Conservation (phyloP, 495 filamentous ascomycete genomes). For the Cercophora newfieldiana region DNA sequence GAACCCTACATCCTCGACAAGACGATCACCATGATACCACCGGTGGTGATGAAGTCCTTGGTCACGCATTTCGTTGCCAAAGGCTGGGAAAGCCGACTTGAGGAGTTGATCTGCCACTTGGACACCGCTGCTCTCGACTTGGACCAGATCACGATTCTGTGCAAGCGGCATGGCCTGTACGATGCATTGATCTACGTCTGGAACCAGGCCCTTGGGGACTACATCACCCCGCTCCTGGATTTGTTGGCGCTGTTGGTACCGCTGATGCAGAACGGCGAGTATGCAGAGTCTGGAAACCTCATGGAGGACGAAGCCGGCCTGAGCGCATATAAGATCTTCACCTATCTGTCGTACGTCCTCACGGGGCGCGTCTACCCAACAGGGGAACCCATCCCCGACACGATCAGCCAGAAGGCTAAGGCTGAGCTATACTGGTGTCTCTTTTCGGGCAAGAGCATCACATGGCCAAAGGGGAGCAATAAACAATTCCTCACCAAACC, state of each 20-base stretch:
- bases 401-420: slow-evolving; percentile 72
- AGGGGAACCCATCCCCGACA: slow-evolving; percentile 68
- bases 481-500: slow-evolving; percentile 56
- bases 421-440: slow-evolving; percentile 87
- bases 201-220: slow-evolving; percentile 86
- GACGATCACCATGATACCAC: slow-evolving; percentile 72
- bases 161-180: slow-evolving; percentile 86
- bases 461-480: slow-evolving; percentile 60
- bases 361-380: slow-evolving; percentile 91
- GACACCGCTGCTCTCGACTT: slow-evolving; percentile 90
- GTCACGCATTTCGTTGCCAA: slow-evolving; percentile 75
- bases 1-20: slow-evolving; percentile 83
- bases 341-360: slow-evolving; percentile 89
- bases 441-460: slow-evolving; percentile 75
- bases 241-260: slow-evolving; percentile 71
- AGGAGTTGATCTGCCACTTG: slow-evolving; percentile 92
- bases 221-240: slow-evolving; percentile 85
- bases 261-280: slow-evolving; percentile 52
- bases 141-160: slow-evolving; percentile 86
- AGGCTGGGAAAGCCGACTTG: slow-evolving; percentile 71
- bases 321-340: slow-evolving; percentile 89
- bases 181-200: slow-evolving; percentile 97
- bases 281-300: slow-evolving; percentile 40
- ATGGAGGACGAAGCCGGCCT: slow-evolving; percentile 54
- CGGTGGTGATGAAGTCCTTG: slow-evolving; percentile 80